These are phyloP conservation scores for Neonectria ditissima DNA, from an alignment of 2,329 filamentous ascomycete genomes.

Conservation along the genomic window DNA sequence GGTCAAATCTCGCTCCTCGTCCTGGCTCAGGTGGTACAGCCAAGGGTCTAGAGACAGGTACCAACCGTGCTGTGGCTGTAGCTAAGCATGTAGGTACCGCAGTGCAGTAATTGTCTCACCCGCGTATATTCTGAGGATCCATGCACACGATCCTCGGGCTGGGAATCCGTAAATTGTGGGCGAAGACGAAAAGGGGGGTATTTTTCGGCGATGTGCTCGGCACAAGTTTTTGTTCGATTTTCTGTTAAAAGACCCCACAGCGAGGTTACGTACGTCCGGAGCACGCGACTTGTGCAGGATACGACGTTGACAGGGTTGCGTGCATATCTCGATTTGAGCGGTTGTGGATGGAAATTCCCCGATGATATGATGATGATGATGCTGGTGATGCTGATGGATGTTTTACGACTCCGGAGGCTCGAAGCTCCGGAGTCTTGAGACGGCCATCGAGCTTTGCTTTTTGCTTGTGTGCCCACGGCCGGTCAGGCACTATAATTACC, in stretches of 20 bases:
- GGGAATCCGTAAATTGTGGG: background rate
- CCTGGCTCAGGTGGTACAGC: too few species aligned
- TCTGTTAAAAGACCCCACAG: constrained; percentile 36
- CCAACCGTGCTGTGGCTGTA: too few species aligned
- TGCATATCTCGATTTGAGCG: constrained; percentile 33
- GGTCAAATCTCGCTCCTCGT: too few species aligned
- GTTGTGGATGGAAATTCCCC: constrained; percentile 30
- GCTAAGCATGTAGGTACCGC: too few species aligned
- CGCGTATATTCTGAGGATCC: too few species aligned
- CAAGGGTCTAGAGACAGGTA: background rate
- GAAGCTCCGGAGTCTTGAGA: too few species aligned
- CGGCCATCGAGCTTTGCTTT: constrained; percentile 13
- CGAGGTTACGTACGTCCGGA: constrained; percentile 14
- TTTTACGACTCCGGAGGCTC: constrained; percentile 4
- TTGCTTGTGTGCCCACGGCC: constrained; percentile 23
- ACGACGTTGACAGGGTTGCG: constrained; percentile 16
- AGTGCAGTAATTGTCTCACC: too few species aligned
- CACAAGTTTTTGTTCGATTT: constrained; percentile 21
- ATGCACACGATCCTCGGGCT: too few species aligned
- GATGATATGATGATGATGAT: constrained; percentile 39
- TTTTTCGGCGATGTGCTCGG: constrained; percentile 21
- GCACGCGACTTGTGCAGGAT: constrained; percentile 44
- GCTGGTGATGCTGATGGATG: too few species aligned
- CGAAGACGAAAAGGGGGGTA: constrained; percentile 2
- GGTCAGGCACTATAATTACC: constrained; percentile 9